Conservation (phyloP, 345 rosid genomes). For the Heritiera fomes region DNA sequence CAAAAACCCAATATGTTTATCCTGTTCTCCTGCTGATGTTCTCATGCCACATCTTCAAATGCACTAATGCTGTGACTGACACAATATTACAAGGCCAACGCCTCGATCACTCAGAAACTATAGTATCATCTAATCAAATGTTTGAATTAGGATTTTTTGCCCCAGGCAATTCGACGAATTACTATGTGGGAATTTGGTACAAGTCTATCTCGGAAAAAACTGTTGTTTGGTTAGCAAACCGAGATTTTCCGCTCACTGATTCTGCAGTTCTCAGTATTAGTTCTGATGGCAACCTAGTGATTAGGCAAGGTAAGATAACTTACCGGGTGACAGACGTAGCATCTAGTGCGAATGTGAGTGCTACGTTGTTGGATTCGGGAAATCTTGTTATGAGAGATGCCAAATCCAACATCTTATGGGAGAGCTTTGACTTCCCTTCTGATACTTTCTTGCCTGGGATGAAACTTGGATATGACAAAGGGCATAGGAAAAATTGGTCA, state of each 20-base stretch:
- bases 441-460: slow-evolving; percentile 43
- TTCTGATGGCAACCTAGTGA: slow-evolving; percentile 32
- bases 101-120: background rate
- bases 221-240: slow-evolving; percentile 51
- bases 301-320: slow-evolving; percentile 20
- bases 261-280: slow-evolving; percentile 29
- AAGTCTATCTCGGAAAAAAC: slow-evolving; percentile 18
- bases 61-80: background rate
- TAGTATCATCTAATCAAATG: slow-evolving; percentile 22
- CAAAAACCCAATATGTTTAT: background rate
- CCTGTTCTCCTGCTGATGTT: background rate
- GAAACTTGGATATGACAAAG: slow-evolving; percentile 40
- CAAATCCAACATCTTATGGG: slow-evolving; percentile 25
- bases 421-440: slow-evolving; percentile 54
- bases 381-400: slow-evolving; percentile 40
- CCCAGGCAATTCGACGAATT: slow-evolving; percentile 24
- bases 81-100: background rate
- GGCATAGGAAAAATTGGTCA: slow-evolving; percentile 11
- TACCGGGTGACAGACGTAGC: slow-evolving; percentile 14
- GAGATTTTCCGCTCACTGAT: slow-evolving; percentile 35
- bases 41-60: background rate
- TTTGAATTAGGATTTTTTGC: slow-evolving; percentile 43
- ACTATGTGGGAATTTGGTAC: slow-evolving; percentile 52
- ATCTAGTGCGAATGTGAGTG: slow-evolving; percentile 1
- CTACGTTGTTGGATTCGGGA: slow-evolving; percentile 45